Percentiles rank a stretch among this genome's conserved stretches.
These are phyloP conservation scores for Arthrobotrys megalospora DNA, from an alignment of 2,329 filamentous ascomycete genomes.

Conservation along the genomic window DNA sequence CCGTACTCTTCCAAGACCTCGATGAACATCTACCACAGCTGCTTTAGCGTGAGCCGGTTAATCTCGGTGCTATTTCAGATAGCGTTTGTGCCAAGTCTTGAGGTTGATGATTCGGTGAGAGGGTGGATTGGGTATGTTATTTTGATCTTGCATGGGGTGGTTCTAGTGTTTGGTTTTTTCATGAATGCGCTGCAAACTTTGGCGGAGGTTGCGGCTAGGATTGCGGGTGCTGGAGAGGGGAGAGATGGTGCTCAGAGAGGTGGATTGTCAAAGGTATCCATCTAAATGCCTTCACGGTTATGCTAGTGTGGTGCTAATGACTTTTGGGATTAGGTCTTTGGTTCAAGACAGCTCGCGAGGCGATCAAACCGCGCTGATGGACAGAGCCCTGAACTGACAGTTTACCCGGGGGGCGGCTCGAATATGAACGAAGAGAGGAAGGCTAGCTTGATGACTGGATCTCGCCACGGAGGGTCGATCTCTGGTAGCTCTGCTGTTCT, in stretches of 20 bases:
- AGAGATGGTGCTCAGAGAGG: constrained; percentile 80
- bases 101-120: constrained; percentile 82
- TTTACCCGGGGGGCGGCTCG: constrained; percentile 84
- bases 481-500: constrained; percentile 75
- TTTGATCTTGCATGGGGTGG: constrained; percentile 84
- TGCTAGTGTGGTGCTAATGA: background rate
- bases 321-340: constrained; percentile 75
- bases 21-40: constrained; percentile 95
- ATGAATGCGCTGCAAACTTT: constrained; percentile 91
- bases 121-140: constrained; percentile 97
- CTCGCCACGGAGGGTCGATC: constrained; percentile 68
- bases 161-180: constrained; percentile 92
- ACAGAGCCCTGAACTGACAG: constrained; percentile 80
- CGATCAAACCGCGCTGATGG: constrained; percentile 75
- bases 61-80: constrained; percentile 82
- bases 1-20: constrained; percentile 92
- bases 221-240: constrained; percentile 85
- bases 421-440: constrained; percentile 77
- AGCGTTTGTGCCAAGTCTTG: constrained; percentile 86
- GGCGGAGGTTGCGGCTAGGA: constrained; percentile 86
- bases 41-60: constrained; percentile 84
- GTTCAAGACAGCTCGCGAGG: constrained; percentile 87
- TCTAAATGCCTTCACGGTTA: constrained; percentile 5
- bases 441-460: constrained; percentile 70
- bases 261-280: constrained; percentile 79